Conservation (phyloP, 176 grass and related monocot genomes). For the Panicum miliaceum region DNA sequence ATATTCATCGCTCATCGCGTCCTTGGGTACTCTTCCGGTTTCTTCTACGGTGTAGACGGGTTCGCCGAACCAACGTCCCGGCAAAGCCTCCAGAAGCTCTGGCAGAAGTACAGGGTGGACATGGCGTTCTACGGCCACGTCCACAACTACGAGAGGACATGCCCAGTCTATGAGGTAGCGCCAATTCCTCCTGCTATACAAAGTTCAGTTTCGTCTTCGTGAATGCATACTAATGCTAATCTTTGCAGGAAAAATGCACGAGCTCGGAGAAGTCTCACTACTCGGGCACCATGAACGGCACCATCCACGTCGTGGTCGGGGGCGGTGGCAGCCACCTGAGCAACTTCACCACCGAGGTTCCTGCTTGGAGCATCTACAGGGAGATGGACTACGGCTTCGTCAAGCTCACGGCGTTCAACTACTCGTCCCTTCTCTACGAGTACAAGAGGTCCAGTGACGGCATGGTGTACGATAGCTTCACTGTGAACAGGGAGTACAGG, state of each 20-base stretch:
- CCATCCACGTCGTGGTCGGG: constrained; percentile 75
- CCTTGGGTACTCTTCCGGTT: constrained; percentile 75
- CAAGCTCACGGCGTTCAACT: constrained; percentile 83
- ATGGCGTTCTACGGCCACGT: constrained; percentile 81
- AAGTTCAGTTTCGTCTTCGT: background rate
- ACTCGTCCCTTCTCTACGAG: constrained; percentile 69
- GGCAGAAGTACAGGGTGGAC: constrained; percentile 78
- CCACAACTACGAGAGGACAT: constrained; percentile 92
- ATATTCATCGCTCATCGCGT: constrained; percentile 88
- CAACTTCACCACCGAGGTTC: constrained; percentile 51
- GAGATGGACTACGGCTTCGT: constrained; percentile 79
- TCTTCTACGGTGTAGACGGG: constrained; percentile 48
- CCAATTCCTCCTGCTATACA: background rate
- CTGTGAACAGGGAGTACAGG: constrained; percentile 65
- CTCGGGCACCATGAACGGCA: constrained; percentile 59
- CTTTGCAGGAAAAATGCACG: constrained; percentile 48
- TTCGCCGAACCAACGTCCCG: constrained; percentile 76
- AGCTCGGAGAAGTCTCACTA: constrained; percentile 58
- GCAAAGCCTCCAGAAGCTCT: constrained; percentile 70
- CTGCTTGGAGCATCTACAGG: constrained; percentile 76
- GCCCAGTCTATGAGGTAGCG: constrained; percentile 70
- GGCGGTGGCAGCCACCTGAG: constrained; percentile 75
- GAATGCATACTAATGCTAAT: background rate
- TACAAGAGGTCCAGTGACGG: constrained; percentile 70
- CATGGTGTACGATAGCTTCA: constrained; percentile 80